Conservation (phyloP, 2,329 filamentous ascomycete species). For the Colletotrichum paranaense region DNA sequence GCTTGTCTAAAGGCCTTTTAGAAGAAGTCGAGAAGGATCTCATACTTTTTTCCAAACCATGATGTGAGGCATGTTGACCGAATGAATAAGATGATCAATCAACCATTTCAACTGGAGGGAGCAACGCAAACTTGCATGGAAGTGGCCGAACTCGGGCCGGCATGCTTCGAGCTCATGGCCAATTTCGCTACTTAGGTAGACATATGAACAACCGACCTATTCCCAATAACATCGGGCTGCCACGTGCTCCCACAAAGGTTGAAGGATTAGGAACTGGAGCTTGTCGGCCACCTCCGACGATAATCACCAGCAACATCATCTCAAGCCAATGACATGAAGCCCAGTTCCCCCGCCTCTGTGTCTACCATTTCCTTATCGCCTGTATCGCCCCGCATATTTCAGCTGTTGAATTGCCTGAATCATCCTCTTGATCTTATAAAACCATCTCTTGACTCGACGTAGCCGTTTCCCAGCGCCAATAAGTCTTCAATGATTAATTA, state of each 20-base stretch:
- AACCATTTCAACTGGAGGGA: neutral
- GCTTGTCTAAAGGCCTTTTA: neutral
- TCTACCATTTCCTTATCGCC: neutral
- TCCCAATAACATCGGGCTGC: neutral
- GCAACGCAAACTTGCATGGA: neutral
- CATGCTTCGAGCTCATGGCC: neutral
- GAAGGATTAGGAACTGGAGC: neutral
- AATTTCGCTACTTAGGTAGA: neutral
- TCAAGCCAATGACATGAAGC: neutral
- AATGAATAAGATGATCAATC: neutral
- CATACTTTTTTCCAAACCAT: no score
- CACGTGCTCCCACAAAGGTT: neutral
- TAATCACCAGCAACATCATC: neutral
- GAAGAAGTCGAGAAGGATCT: no score
- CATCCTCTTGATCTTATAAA: neutral
- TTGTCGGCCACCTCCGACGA: constrained; percentile 16
- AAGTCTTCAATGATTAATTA: neutral
- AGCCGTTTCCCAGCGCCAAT: neutral
- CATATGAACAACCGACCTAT: neutral
- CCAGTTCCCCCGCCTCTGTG: neutral
- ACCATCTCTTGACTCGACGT: neutral
- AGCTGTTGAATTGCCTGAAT: neutral
- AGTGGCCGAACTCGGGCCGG: neutral
- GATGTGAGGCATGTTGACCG: neutral
- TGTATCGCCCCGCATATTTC: neutral